phyloP scores from a whole-genome alignment of 306 rosid species.

The Vigna unguiculata region DNA sequence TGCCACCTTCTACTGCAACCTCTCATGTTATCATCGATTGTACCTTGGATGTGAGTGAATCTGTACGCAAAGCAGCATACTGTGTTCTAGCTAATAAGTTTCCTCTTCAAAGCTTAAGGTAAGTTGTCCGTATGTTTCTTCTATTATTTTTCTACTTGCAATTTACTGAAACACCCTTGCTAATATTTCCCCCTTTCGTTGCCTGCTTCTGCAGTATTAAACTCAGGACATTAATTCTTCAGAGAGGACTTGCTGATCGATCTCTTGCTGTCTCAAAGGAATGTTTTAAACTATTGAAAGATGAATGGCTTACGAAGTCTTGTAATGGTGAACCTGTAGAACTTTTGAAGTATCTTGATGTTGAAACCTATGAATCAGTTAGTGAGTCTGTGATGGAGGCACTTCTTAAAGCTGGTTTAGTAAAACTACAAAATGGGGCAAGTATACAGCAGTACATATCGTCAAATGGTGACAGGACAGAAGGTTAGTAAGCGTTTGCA shows the following conservation, averaged over 20 bases:
- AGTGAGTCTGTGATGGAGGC: conserved; percentile 83
- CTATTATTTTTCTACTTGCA: not conserved
- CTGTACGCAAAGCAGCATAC: conserved; percentile 90
- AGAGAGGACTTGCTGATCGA: conserved; percentile 94
- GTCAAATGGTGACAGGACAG: conserved; percentile 44
- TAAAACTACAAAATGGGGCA: conserved; percentile 61
- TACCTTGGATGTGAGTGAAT: conserved; percentile 89
- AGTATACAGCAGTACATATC: conserved; percentile 66
- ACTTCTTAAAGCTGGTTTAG: conserved; percentile 68
- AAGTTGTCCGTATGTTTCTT: conserved; percentile 39
- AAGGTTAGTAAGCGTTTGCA: conserved; percentile 56
- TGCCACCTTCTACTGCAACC: conserved; percentile 86
- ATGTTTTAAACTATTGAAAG: conserved; percentile 87
- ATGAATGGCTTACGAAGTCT: conserved; percentile 84
- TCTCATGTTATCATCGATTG: conserved; percentile 83
- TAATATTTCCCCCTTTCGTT: conserved; percentile 19
- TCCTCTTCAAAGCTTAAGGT: conserved; percentile 99
- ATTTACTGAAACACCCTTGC: conserved; percentile 1
- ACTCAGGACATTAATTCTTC: conserved; percentile 79
- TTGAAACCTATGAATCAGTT: conserved; percentile 93
- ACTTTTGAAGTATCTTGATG: conserved; percentile 92
- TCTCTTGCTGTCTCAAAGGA: conserved; percentile 82
- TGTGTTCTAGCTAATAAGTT: conserved; percentile 86
- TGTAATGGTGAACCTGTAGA: conserved; percentile 74
- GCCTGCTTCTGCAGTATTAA: conserved; percentile 68